Conservation (phyloP, 2,329 filamentous ascomycete genomes). For the Pestalotiopsis sp. region DNA sequence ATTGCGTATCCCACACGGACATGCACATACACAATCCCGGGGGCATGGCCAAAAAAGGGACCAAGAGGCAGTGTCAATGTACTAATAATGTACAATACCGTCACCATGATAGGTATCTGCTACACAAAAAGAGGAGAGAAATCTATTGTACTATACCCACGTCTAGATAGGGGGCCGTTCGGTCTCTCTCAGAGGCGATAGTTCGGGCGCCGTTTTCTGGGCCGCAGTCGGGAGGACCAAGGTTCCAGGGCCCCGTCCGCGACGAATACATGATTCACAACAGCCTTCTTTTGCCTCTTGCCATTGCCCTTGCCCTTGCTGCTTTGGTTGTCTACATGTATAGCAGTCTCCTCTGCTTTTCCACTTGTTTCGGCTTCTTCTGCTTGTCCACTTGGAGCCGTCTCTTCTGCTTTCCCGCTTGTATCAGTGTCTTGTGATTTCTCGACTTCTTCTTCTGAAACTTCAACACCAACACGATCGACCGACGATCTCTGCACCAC, state of each 20-base stretch:
- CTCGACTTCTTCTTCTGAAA: neutral
- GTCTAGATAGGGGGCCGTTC: neutral
- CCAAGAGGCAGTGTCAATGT: neutral
- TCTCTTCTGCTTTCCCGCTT: neutral
- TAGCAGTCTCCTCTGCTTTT: neutral
- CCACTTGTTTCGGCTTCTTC: neutral
- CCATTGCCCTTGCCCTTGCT: too few species aligned
- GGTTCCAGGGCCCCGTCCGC: neutral
- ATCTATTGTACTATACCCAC: neutral
- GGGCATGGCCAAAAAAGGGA: neutral
- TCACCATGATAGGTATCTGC: neutral
- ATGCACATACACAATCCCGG: neutral
- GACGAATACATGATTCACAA: neutral
- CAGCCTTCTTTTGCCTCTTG: neutral
- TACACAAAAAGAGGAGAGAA: neutral
- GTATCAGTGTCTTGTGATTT: neutral
- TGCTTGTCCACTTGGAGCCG: neutral
- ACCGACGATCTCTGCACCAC: neutral
- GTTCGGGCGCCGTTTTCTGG: neutral
- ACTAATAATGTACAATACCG: neutral
- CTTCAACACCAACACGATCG: neutral
- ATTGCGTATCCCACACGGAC: neutral
- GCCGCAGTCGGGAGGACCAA: neutral
- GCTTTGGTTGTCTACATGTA: neutral
- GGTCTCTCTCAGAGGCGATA: neutral